phyloP scores from a whole-genome alignment of 352 stramenopile species.

The Globisporangium cylindrosporum region DNA sequence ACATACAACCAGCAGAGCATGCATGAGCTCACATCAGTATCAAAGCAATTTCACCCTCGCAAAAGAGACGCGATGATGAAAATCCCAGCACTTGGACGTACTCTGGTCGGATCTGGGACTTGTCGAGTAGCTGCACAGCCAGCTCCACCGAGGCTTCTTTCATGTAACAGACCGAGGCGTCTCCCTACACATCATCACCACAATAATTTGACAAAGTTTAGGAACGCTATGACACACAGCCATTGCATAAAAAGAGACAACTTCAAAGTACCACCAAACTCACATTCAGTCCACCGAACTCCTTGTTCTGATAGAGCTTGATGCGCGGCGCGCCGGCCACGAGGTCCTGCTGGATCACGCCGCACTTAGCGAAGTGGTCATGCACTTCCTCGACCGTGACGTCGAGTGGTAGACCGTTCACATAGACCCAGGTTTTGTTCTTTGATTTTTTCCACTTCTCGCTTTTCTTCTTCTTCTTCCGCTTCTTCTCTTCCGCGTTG shows the following conservation, averaged over 20 bases:
- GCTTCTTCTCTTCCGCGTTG: constrained; percentile 33
- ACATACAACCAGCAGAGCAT: not conserved
- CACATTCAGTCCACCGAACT: constrained; percentile 87
- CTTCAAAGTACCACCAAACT: constrained; percentile 10
- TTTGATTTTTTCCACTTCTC: constrained; percentile 85
- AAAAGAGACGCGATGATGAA: no score
- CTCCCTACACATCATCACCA: constrained; percentile 54
- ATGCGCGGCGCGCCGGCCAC: constrained; percentile 91
- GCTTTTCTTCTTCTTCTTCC: constrained; percentile 80
- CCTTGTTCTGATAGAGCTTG: constrained; percentile 93
- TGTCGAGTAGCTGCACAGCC: constrained; percentile 93
- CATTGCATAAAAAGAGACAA: not conserved
- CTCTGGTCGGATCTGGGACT: constrained; percentile 78
- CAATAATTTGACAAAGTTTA: not conserved
- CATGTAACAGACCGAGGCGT: constrained; percentile 95
- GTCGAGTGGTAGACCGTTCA: constrained; percentile 93
- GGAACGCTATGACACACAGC: not conserved
- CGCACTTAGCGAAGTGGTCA: constrained; percentile 93
- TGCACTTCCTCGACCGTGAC: constrained; percentile 90
- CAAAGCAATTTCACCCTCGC: constrained; percentile 3
- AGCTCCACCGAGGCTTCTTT: constrained; percentile 94
- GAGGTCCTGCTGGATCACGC: constrained; percentile 94
- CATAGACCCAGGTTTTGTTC: constrained; percentile 94
- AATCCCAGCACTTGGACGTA: constrained; percentile 26
- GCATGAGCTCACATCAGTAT: not conserved